Conservation (phyloP, 1,139 yeast genomes). For the Saccharomycopsis phalli region DNA sequence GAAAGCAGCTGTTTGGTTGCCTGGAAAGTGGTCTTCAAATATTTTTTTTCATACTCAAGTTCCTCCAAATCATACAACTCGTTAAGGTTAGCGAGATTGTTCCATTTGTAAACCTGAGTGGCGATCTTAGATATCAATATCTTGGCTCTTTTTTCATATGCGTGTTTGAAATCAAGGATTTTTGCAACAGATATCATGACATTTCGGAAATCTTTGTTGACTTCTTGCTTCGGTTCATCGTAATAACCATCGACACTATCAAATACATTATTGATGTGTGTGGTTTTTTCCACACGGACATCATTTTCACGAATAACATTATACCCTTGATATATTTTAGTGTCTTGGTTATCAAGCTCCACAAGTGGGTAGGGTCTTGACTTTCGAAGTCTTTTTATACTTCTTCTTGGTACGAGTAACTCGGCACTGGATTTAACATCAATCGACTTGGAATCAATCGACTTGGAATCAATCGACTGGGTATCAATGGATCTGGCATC, state of each 20-base stretch:
- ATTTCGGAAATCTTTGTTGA: constrained; percentile 5
- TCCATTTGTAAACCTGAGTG: constrained; percentile 18
- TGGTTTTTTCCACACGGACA: background rate
- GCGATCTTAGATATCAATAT: constrained; percentile 18
- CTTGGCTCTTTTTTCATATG: constrained; percentile 22
- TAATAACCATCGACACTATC: constrained; percentile 4
- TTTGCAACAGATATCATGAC: constrained; percentile 8
- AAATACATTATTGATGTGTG: background rate
- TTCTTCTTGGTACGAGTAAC: constrained; percentile 12
- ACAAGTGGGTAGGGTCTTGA: constrained; percentile 4
- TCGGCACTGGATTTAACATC: too few species aligned
- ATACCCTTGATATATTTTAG: background rate
- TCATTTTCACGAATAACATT: background rate
- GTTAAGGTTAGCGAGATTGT: constrained; percentile 8
- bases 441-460: too few species aligned
- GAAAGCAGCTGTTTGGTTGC: constrained; percentile 6
- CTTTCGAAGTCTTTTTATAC: constrained; percentile 5
- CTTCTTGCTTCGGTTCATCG: background rate
- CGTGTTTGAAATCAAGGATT: constrained; percentile 21
- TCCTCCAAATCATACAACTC: constrained; percentile 15
- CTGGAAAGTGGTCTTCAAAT: constrained; percentile 7
- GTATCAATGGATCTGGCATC: too few species aligned
- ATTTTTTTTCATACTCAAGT: constrained; percentile 9
- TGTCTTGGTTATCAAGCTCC: background rate
- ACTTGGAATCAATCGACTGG: too few species aligned